These are phyloP conservation scores for Pseudomassariella vexata DNA, from an alignment of 2,329 filamentous ascomycete genomes.

Conservation along the genomic window DNA sequence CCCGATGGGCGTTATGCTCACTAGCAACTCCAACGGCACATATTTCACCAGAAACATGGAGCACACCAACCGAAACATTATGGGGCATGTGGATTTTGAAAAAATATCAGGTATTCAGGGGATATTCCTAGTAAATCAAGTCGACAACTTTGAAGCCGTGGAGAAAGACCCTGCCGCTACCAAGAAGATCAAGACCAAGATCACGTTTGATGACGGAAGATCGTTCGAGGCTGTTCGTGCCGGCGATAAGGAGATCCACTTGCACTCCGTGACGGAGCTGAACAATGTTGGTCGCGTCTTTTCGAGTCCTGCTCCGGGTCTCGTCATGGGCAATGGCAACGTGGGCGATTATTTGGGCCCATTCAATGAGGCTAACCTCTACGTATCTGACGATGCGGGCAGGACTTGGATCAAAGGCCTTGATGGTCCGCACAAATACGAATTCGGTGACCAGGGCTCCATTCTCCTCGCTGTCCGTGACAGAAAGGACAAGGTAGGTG, in stretches of 20 bases:
- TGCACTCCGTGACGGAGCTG: conserved; percentile 87
- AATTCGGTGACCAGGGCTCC: conserved; percentile 90
- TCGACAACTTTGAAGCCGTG: conserved; percentile 79
- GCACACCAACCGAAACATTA: conserved; percentile 77
- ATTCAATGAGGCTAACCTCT: conserved; percentile 73
- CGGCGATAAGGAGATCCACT: conserved; percentile 65
- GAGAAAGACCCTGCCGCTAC: conserved; percentile 37
- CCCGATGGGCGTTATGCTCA: conserved; percentile 83
- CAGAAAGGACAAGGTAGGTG: conserved; percentile 52
- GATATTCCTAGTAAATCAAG: conserved; percentile 82
- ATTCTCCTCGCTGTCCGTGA: conserved; percentile 80
- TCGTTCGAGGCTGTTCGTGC: conserved; percentile 71
- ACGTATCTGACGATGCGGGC: conserved; percentile 86
- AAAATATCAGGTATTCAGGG: conserved; percentile 89
- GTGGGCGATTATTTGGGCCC: conserved; percentile 67
- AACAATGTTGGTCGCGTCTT: conserved; percentile 81
- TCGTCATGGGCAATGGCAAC: conserved; percentile 93
- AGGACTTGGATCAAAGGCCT: conserved; percentile 73
- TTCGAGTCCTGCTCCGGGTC: conserved; percentile 86
- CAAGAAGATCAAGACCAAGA: conserved; percentile 72
- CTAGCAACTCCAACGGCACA: conserved; percentile 95
- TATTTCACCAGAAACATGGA: conserved; percentile 91
- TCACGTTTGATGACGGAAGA: conserved; percentile 93
- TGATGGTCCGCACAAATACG: conserved; percentile 85
- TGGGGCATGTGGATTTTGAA: conserved; percentile 87